phyloP scores from a whole-genome alignment of 352 stramenopile genomes.

The Phytophthora cryptogea region DNA sequence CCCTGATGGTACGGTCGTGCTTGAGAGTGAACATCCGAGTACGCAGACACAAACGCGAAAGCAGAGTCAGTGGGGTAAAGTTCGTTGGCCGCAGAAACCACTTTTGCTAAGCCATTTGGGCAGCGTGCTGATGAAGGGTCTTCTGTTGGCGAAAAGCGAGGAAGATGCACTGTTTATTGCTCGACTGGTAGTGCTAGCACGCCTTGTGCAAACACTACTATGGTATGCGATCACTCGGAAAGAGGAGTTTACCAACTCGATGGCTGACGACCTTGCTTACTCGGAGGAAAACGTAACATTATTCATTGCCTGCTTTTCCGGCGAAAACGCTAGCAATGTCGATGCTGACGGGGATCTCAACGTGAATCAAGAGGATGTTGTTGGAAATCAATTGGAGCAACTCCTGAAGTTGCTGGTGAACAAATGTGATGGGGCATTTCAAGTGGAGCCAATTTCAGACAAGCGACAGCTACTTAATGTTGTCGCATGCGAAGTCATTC shows the following conservation, averaged over 20 bases:
- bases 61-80: slow-evolving; percentile 84
- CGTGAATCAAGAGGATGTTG: slow-evolving; percentile 26
- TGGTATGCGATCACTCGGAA: slow-evolving; percentile 73
- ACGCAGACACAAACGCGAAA: slow-evolving; percentile 89
- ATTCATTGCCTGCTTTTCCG: slow-evolving; percentile 57
- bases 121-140: slow-evolving; percentile 71
- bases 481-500: slow-evolving; percentile 76
- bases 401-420: slow-evolving; percentile 34
- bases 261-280: slow-evolving; percentile 58
- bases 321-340: slow-evolving; percentile 11
- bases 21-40: slow-evolving; percentile 78
- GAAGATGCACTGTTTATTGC: slow-evolving; percentile 64
- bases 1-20: slow-evolving; percentile 61
- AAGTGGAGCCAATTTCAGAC: slow-evolving; percentile 36
- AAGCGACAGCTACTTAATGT: slow-evolving; percentile 66
- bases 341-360: slow-evolving; percentile 4
- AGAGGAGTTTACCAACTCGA: slow-evolving; percentile 62
- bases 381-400: slow-evolving; percentile 34
- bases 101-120: slow-evolving; percentile 76
- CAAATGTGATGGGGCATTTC: slow-evolving; percentile 39
- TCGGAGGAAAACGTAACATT: slow-evolving; percentile 59
- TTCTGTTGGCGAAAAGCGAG: slow-evolving; percentile 61
- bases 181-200: slow-evolving; percentile 68
- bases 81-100: slow-evolving; percentile 77
- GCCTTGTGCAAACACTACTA: slow-evolving; percentile 75